A percentile compares a stretch with the other conserved stretches of the same genome.
These are phyloP conservation scores for Phaeosphaeriaceae sp. DNA, from an alignment of 2,329 filamentous ascomycete genomes.

Conservation along the genomic window DNA sequence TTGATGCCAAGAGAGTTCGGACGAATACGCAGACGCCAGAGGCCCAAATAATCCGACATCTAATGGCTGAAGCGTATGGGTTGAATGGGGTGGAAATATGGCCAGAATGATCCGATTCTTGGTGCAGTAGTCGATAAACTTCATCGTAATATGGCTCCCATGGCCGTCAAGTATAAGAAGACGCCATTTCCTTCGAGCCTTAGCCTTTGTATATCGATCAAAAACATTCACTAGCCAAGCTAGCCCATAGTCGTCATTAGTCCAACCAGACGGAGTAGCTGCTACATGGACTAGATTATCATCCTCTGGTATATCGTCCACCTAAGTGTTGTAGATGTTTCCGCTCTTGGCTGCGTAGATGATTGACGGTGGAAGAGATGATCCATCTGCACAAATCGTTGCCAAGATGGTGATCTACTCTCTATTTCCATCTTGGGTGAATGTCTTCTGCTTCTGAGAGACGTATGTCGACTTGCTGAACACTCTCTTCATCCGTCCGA, in stretches of 20 bases:
- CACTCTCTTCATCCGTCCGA: slow-evolving; percentile 5
- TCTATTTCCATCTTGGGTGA: slow-evolving; percentile 2
- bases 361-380: slow-evolving; percentile 8
- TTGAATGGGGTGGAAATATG: not conserved
- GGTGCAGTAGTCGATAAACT: slow-evolving; percentile 45
- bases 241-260: slow-evolving; percentile 9
- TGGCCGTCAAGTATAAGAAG: slow-evolving; percentile 16
- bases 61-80: slow-evolving; percentile 19
- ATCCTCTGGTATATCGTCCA: slow-evolving; percentile 1
- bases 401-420: slow-evolving; percentile 14
- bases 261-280: slow-evolving; percentile 16
- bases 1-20: not conserved
- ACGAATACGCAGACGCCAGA: not conserved
- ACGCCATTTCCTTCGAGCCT: slow-evolving; percentile 2
- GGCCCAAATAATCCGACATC: not conserved
- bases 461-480: slow-evolving; percentile 4
- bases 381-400: slow-evolving; percentile 14
- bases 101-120: slow-evolving; percentile 1
- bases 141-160: slow-evolving; percentile 33
- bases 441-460: not conserved
- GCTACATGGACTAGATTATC: not conserved
- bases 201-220: slow-evolving; percentile 7
- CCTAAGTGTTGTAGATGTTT: slow-evolving; percentile 3
- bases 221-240: slow-evolving; percentile 4
- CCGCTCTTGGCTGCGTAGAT: slow-evolving; percentile 11